These are phyloP conservation scores for Chalara sp. DNA, from an alignment of 2,329 filamentous ascomycete species.

Conservation along the genomic window DNA sequence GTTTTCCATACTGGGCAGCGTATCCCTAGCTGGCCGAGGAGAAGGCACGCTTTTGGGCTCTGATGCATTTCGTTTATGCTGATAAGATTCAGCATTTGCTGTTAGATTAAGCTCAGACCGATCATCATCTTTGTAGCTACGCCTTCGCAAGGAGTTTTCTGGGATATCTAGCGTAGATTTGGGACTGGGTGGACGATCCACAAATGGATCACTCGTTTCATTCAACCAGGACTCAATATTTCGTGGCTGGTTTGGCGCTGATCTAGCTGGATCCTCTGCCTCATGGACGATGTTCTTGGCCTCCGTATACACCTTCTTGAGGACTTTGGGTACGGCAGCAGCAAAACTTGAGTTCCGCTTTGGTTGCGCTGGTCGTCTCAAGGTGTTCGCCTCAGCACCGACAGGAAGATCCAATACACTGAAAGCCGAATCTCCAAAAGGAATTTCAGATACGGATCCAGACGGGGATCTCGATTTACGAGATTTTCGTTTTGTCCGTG, in stretches of 20 bases:
- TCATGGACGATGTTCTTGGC: conserved; percentile 61
- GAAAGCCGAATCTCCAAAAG: conserved; percentile 60
- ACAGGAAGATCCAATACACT: conserved; percentile 54
- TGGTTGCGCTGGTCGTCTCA: conserved; percentile 36
- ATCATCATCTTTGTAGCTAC: conserved; percentile 22
- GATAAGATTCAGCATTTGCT: conserved; percentile 9
- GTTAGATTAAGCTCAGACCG: conserved; percentile 11
- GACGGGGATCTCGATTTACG: conserved; percentile 17
- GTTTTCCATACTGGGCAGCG: conserved; percentile 21
- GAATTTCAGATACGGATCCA: conserved; percentile 52
- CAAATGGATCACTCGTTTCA: conserved; percentile 55
- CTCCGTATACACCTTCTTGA: conserved; percentile 58
- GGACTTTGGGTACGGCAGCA: conserved; percentile 49
- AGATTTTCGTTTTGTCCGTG: conserved; percentile 13
- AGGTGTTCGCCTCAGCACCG: conserved; percentile 40
- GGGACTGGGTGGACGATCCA: conserved; percentile 34
- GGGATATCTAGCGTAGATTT: conserved; percentile 23
- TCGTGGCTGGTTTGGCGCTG: conserved; percentile 48
- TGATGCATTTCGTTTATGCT: conserved; percentile 7
- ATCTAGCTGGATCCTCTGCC: conserved; percentile 47
- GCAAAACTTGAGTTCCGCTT: conserved; percentile 48
- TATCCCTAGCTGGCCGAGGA: conserved; percentile 14
- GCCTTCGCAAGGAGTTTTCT: conserved; percentile 25
- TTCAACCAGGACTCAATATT: conserved; percentile 62
- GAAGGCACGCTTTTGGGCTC: too few relatives aligned